Base-by-base conservation (phyloP, 768 basidiomycete species). In the Panaeolus papilionaceus region DNA sequence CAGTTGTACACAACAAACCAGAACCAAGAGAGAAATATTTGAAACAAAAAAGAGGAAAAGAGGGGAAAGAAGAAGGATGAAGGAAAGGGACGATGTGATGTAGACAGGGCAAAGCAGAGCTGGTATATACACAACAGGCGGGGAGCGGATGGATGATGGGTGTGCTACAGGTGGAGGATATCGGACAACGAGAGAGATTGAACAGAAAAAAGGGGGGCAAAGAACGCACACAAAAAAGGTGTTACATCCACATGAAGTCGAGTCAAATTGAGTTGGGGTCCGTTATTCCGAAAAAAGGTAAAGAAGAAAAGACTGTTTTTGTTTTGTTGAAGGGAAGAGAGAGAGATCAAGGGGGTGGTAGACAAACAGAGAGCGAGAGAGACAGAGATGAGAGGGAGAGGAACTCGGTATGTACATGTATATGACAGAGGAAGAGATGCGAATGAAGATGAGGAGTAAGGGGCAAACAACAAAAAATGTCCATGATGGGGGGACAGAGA, bases 281-380 rank as follows among this genome's bases (percentile, higher is more conserved):
- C 54, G 54, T 58, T 28, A 58, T 28, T 33, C 54, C 28, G 14
- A 33, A 14, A 49, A 49, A 49, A 49, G 8, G 9, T 23, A 26
- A 49, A 49, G 23, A 49, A 20, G 47, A 28, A 51, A 51, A 58
- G 28, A 51, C 10, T 33, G 54, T 58, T 58, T 69, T 64, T 44
- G 51, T 62, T 42, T 66, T 71, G 66, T 69, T n/a, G n/a, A n/a
- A n/a, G n/a, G n/a, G n/a, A n/a, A n/a, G n/a, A 63, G 47, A 61
- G 51, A 63, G 61, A 54, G 45, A 42, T 23, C 18, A 38, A 14
- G 40, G 16, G 5, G 33, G 33, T 3, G 33, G 33, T 33, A 33
- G 33, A 33, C 33, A 33, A 33, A 33, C 33, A 33, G 61, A 51
- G 44, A 37, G 33, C 33, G 33, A 37, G 62, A 37, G 62, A 63